A percentile compares a stretch with the other conserved stretches of the same genome.
phyloP scores from a whole-genome alignment of 1,284 basidiomycete genomes.

The Boletus smithii region DNA sequence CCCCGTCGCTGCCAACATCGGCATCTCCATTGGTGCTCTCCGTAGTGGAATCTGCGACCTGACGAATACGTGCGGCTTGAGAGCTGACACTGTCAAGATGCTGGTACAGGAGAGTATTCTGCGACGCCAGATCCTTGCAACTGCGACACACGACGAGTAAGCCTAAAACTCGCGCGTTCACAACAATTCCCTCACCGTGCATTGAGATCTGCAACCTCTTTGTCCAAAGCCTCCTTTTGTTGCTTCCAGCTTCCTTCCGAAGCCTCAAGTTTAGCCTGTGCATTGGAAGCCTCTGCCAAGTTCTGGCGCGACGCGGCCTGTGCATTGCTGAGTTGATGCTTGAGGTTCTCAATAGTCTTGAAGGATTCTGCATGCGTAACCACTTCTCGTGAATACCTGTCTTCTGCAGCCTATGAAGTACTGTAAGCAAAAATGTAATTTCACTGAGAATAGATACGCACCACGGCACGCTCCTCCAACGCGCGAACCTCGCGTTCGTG shows the following conservation, averaged over 20 bases:
- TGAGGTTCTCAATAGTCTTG: conserved; percentile 65
- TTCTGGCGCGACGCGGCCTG: conserved; percentile 56
- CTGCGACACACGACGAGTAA: conserved; percentile 38
- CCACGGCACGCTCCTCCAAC: conserved; percentile 71
- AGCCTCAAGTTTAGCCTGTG: conserved; percentile 63
- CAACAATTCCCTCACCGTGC: conserved; percentile 47
- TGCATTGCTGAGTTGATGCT: conserved; percentile 54
- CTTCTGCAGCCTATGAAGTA: conserved; percentile 62
- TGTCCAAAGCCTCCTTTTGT: conserved; percentile 73
- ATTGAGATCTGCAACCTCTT: conserved; percentile 72
- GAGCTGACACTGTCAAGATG: conserved; percentile 84
- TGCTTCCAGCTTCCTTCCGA: conserved; percentile 79
- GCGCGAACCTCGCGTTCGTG: conserved; percentile 63
- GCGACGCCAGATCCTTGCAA: conserved; percentile 70
- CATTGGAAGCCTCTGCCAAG: conserved; percentile 64
- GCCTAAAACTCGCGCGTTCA: neutral
- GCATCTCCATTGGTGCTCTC: conserved; percentile 39
- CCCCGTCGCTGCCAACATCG: conserved; percentile 48
- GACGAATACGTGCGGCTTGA: conserved; percentile 75
- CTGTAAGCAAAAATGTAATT: neutral
- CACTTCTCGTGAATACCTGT: conserved; percentile 78
- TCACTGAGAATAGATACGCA: conserved; percentile 25
- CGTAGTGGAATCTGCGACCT: conserved; percentile 55
- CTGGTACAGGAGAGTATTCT: conserved; percentile 78
- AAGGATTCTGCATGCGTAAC: conserved; percentile 80